These are phyloP conservation scores for Capronia americana DNA, from an alignment of 2,329 filamentous ascomycete genomes.

Conservation along the genomic window DNA sequence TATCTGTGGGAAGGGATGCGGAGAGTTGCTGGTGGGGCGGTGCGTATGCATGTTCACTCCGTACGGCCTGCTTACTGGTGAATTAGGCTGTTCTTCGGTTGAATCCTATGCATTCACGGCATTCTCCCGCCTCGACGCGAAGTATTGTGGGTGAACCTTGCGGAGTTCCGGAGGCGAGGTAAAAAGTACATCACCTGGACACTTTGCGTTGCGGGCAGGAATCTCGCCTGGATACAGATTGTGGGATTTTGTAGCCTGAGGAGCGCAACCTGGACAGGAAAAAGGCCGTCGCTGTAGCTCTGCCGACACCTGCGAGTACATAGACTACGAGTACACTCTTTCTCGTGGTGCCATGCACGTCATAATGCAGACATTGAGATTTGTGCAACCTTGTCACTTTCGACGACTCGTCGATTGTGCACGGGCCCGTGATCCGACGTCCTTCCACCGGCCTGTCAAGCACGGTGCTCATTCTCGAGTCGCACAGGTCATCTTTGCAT, in stretches of 20 bases:
- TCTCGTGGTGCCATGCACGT: conserved; percentile 4
- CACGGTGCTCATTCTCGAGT: not conserved
- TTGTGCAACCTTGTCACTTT: not conserved
- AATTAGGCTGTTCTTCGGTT: conserved; percentile 13
- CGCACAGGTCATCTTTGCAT: not conserved
- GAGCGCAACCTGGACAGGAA: not conserved
- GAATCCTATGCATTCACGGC: not conserved
- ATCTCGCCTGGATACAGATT: not conserved
- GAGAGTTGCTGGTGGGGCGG: not conserved
- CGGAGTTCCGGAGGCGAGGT: conserved; percentile 17
- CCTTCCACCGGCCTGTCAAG: not conserved
- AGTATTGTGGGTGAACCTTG: conserved; percentile 1
- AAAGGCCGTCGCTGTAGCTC: not conserved
- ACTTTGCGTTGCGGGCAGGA: not conserved
- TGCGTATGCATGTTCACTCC: not conserved
- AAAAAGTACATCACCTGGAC: not conserved
- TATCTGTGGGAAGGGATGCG: not conserved
- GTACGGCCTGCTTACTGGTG: not conserved
- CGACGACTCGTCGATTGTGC: not conserved
- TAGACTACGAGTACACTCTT: not conserved
- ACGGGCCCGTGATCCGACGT: not conserved
- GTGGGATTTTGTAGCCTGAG: not conserved
- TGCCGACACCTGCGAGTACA: not conserved
- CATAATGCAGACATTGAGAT: not conserved
- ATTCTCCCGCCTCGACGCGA: not conserved